Evolutionary conservation across 345 rosid species (phyloP).

Genomic region (Angophora floribunda): DNA sequence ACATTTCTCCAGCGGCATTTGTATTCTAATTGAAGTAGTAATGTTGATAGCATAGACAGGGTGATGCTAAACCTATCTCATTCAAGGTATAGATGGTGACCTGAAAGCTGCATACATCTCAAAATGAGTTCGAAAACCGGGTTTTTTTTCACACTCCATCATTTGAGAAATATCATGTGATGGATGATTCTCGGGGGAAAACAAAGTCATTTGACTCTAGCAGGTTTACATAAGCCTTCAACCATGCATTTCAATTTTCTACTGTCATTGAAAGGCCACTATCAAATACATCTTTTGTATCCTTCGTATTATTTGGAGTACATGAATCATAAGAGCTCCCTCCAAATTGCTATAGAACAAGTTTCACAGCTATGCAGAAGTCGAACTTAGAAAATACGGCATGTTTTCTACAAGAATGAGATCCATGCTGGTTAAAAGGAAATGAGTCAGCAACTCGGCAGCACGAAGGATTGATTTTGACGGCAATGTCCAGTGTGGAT

Average conservation of each 20-base stretch:
- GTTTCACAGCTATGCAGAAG: too few species aligned
- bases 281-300: too few species aligned
- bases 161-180: neutral
- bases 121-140: neutral
- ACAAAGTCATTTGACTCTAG: neutral
- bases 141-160: neutral
- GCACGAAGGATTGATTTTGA: neutral
- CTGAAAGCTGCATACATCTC: neutral
- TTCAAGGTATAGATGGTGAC: neutral
- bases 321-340: neutral
- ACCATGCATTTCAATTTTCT: neutral
- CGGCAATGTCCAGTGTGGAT: neutral
- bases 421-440: too few species aligned
- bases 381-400: neutral
- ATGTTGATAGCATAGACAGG: neutral
- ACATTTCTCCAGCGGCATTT: neutral
- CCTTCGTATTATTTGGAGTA: too few species aligned
- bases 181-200: neutral
- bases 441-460: neutral
- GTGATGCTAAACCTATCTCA: neutral
- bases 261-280: neutral
- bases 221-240: neutral
- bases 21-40: neutral
- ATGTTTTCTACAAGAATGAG: too few species aligned
- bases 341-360: too few species aligned